Conservation (phyloP, 1,284 basidiomycete species). For the Cutaneotrichosporon dermatis region DNA sequence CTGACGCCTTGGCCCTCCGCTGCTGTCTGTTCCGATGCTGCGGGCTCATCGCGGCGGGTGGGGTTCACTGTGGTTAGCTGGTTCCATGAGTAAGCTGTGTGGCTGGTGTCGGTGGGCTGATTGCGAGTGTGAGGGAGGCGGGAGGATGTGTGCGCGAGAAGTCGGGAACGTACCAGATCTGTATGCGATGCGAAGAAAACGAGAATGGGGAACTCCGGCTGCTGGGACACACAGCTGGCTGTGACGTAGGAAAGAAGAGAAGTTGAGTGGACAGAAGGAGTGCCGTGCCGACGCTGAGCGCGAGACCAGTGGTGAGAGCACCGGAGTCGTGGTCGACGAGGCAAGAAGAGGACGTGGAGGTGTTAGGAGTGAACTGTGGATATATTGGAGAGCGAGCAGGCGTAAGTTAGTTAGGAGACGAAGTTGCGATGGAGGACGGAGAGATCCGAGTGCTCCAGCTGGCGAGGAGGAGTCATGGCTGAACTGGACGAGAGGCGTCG, state of each 20-base stretch:
- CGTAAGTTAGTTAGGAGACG: no score
- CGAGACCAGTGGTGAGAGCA: background rate
- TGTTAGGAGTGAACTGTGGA: background rate
- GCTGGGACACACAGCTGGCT: no score
- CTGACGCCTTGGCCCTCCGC: background rate
- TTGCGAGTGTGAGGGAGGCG: background rate
- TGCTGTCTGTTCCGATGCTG: background rate
- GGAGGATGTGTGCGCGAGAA: background rate
- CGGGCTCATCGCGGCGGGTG: background rate
- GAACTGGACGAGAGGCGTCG: no score
- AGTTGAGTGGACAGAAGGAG: background rate
- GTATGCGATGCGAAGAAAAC: background rate
- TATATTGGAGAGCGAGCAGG: background rate
- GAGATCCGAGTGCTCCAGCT: no score
- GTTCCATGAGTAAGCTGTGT: no score
- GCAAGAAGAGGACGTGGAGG: background rate
- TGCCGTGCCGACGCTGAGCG: background rate
- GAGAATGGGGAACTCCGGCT: no score
- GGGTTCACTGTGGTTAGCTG: background rate
- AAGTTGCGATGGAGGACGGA: no score
- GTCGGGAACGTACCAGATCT: background rate
- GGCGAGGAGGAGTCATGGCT: no score
- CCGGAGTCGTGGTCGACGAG: conserved; percentile 1
- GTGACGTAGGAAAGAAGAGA: background rate
- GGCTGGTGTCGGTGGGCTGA: no score